Percentiles rank a stretch among this genome's conserved stretches.
Conservation (phyloP, 768 basidiomycete species). For the Tricholoma furcatifolium region DNA sequence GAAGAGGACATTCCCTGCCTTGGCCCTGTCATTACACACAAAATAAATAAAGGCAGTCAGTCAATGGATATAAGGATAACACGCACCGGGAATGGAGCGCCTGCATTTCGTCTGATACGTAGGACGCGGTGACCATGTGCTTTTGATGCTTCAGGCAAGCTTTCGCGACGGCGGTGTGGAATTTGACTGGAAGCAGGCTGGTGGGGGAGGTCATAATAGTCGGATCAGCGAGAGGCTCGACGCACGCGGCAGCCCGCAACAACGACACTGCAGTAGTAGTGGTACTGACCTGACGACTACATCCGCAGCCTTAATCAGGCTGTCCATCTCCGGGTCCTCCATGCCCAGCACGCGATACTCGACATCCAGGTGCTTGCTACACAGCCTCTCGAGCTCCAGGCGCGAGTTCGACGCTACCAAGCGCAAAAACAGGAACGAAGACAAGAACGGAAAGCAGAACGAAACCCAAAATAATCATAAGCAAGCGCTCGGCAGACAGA, state of each 20-base stretch:
- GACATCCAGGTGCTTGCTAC: conserved; percentile 47
- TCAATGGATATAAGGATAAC: neutral
- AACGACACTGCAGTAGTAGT: neutral
- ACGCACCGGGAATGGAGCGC: conserved; percentile 58
- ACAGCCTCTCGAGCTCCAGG: conserved; percentile 52
- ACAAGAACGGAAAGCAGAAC: conserved; percentile 6
- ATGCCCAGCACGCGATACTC: conserved; percentile 61
- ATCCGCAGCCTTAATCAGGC: conserved; percentile 64
- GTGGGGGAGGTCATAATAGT: neutral
- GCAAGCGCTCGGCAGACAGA: no score
- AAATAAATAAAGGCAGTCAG: conserved; percentile 1
- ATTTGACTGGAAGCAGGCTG: conserved; percentile 76
- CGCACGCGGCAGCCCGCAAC: neutral
- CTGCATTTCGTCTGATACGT: conserved; percentile 79
- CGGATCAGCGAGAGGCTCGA: no score
- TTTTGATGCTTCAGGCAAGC: conserved; percentile 66
- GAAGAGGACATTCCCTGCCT: conserved; percentile 61
- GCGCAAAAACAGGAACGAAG: neutral
- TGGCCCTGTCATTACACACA: conserved; percentile 40
- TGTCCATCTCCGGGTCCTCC: conserved; percentile 40
- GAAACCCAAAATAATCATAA: no score
- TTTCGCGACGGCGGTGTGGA: conserved; percentile 73
- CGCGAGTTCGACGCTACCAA: conserved; percentile 70
- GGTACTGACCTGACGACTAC: conserved; percentile 78
- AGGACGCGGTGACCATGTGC: conserved; percentile 90